A percentile compares a stretch with the other conserved stretches of the same genome.
Conservation (phyloP, 805 yeast genomes). For the Kockiozyma suomiensis region DNA sequence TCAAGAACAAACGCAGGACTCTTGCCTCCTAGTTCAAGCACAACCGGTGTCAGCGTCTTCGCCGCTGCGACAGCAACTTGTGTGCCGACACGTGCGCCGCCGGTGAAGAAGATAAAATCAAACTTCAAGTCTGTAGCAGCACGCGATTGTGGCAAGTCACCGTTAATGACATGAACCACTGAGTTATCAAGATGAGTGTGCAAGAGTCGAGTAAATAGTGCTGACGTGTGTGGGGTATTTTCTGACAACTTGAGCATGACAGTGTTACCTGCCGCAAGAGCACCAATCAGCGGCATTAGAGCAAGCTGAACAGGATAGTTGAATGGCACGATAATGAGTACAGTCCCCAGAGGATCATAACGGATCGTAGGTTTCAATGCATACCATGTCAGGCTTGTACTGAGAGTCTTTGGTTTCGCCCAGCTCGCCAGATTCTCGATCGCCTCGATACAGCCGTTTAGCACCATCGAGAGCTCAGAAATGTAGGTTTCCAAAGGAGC, state of each 20-base stretch:
- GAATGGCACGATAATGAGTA: conserved; percentile 75
- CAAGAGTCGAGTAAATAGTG: conserved; percentile 59
- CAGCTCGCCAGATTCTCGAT: conserved; percentile 64
- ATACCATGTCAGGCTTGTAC: conserved; percentile 10
- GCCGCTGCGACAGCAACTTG: conserved; percentile 81
- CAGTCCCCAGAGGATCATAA: conserved; percentile 57
- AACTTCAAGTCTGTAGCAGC: conserved; percentile 62
- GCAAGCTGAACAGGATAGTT: conserved; percentile 74
- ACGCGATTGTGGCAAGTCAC: conserved; percentile 67
- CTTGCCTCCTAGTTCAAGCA: conserved; percentile 92
- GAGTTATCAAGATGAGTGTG: conserved; percentile 56
- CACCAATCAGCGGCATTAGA: conserved; percentile 70
- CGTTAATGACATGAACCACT: conserved; percentile 67
- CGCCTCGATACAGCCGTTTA: conserved; percentile 60
- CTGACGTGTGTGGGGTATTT: conserved; percentile 62
- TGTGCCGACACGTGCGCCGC: conserved; percentile 73
- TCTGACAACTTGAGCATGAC: conserved; percentile 80
- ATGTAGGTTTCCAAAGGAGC: conserved; percentile 61
- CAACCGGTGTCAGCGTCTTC: conserved; percentile 75
- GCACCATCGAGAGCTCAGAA: conserved; percentile 56
- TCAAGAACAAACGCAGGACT: conserved; percentile 76
- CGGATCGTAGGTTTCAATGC: conserved; percentile 37
- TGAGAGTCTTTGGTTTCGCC: conserved; percentile 51
- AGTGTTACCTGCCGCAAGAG: conserved; percentile 82
- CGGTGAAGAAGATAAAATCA: conserved; percentile 87